These are phyloP conservation scores for Talaromyces atroroseus DNA, from an alignment of 2,329 filamentous ascomycete genomes.

Conservation along the genomic window DNA sequence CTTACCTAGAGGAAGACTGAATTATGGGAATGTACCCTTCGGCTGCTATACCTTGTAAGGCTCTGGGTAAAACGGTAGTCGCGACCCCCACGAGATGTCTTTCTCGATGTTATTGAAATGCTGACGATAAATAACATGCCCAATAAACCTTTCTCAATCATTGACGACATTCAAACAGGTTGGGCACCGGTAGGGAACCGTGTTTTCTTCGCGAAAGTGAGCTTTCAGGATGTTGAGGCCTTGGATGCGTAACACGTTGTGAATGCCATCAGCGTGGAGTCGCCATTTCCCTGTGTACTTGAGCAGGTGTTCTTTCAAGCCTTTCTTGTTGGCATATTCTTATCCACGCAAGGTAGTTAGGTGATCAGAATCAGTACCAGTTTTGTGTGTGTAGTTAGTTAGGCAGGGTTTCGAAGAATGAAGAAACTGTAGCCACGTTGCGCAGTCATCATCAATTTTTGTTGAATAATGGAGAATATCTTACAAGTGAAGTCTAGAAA, in stretches of 20 bases:
- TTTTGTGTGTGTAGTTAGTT: too few species aligned
- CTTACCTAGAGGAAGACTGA: slow-evolving; percentile 2
- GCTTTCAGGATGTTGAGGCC: not conserved
- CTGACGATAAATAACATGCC: not conserved
- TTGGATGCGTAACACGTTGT: slow-evolving; percentile 17
- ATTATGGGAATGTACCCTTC: not conserved
- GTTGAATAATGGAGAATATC: too few species aligned
- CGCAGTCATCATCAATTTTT: too few species aligned
- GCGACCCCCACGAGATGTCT: not conserved
- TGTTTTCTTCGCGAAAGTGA: not conserved
- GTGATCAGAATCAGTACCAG: too few species aligned
- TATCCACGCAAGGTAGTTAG: too few species aligned
- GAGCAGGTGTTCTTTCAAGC: slow-evolving; percentile 10
- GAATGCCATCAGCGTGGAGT: slow-evolving; percentile 16
- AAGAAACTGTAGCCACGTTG: too few species aligned
- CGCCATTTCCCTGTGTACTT: slow-evolving; percentile 12
- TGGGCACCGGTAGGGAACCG: not conserved
- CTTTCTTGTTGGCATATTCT: slow-evolving; percentile 13
- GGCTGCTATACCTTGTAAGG: not conserved
- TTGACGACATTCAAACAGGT: not conserved
- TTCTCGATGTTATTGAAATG: not conserved
- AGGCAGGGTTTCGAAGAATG: too few species aligned
- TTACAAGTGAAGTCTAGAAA: too few species aligned
- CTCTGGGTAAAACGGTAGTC: not conserved
- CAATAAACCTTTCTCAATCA: not conserved